Evolutionary conservation across 768 basidiomycete genomes (phyloP), one percentile per base, ranked within the genome.

Genomic region (Mycena metata): DNA sequence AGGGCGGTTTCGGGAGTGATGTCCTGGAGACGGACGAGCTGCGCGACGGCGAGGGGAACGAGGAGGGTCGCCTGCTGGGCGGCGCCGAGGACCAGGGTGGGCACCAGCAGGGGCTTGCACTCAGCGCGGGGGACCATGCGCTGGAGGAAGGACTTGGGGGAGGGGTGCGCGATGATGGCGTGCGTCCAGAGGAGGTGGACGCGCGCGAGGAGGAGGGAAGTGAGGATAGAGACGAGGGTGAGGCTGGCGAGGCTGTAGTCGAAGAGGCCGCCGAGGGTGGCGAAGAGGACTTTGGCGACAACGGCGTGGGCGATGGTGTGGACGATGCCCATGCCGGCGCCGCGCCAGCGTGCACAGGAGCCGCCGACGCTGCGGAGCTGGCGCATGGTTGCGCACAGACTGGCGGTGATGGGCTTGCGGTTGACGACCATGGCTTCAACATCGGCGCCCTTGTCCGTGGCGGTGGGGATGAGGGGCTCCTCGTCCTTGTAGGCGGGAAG

Each of bases 321-420:
- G 35, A 57, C 56, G 1, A 59, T 35, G 41, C 16, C 10, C 56
- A 59, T 15, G 39, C 64, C 49, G 39, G 51, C 26, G 26, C 64
- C 64, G 42, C 56, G 58, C 64, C 64, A 65, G 57, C 64, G 49
- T 23, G 64, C 64, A 15, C 24, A 26, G 64, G 58, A 51, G 39
- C 64, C 64, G 49, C 64, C 64, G 57, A 43, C 64, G 36, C 47
- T 24, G 39, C 56, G 64, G 47, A 65, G 36, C 36, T 42, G 64
- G 47, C 64, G 64, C 49, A 65, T 51, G n/a, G 64, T 65, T 4
- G 23, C 16, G 19, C 24, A 65, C 39, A 65, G 39, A 21, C 33
- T 50, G 47, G 64, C 39, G 17, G 64, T 65, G 56, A 65, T 43
- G 46, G 64, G 64, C 55, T 65, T 65, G 35, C 26, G 46, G 64